Evolutionary conservation across 345 rosid species (phyloP).

Genomic region (Aquilaria malaccensis): DNA sequence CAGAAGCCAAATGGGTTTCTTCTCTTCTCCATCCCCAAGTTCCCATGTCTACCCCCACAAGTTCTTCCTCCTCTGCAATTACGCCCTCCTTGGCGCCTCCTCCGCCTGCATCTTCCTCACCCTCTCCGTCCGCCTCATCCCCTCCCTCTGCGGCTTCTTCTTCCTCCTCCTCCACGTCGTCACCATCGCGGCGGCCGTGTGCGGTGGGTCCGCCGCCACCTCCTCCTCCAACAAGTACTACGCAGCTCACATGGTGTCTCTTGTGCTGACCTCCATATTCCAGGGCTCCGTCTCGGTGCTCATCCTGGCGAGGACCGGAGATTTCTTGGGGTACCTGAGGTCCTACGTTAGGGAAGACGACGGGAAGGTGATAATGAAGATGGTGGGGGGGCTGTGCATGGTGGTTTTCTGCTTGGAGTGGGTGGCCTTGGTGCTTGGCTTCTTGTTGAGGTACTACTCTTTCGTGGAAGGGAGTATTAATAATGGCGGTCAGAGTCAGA

Average conservation of each 20-base stretch:
- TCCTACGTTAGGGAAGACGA: conserved; percentile 81
- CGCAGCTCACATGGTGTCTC: conserved; percentile 84
- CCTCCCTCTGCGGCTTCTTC: conserved; percentile 61
- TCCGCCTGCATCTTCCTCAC: conserved; percentile 83
- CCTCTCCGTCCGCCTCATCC: conserved; percentile 72
- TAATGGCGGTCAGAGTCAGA: conserved; percentile 23
- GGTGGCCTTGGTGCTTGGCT: conserved; percentile 75
- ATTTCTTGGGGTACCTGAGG: conserved; percentile 53
- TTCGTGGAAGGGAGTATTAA: conserved; percentile 40
- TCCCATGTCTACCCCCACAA: conserved; percentile 53
- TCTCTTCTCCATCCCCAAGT: too few species aligned
- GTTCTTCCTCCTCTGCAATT: conserved; percentile 64
- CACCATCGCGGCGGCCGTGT: conserved; percentile 50
- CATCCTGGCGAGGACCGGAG: conserved; percentile 54
- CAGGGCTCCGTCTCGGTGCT: conserved; percentile 81
- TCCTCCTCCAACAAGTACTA: conserved; percentile 49
- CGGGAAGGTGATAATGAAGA: conserved; percentile 53
- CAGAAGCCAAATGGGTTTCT: too few species aligned
- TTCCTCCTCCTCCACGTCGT: conserved; percentile 43
- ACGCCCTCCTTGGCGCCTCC: conserved; percentile 77
- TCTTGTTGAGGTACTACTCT: conserved; percentile 66
- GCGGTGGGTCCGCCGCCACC: conserved; percentile 62
- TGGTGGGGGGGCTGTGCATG: conserved; percentile 67
- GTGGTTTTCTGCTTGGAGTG: conserved; percentile 74
- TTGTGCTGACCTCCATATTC: conserved; percentile 72